phyloP scores from a whole-genome alignment of 2,329 filamentous ascomycete genomes.

The Beauveria scarabaeidicola region DNA sequence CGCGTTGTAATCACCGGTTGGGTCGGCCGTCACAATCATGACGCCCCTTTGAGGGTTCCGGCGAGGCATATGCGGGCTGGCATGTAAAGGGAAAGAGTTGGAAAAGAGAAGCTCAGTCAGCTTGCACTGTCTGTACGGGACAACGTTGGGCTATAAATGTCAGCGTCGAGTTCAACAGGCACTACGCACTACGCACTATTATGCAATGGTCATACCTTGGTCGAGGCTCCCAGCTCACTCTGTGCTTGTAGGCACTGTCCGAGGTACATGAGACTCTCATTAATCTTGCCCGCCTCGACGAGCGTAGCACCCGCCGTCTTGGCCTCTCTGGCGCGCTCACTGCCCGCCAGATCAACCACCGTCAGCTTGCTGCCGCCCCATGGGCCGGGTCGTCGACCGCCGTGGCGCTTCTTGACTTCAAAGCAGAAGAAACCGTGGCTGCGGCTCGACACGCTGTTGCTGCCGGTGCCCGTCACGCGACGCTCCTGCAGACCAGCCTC shows the following conservation, averaged over 20 bases:
- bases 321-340: slow-evolving; percentile 83
- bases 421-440: slow-evolving; percentile 96
- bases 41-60: slow-evolving; percentile 76
- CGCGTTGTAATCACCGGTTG: slow-evolving; percentile 88
- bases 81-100: slow-evolving; percentile 68
- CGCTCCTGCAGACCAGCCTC: slow-evolving; percentile 84
- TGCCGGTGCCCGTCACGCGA: slow-evolving; percentile 80
- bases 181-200: too few species aligned
- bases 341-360: slow-evolving; percentile 86
- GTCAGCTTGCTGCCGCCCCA: slow-evolving; percentile 78
- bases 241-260: slow-evolving; percentile 96
- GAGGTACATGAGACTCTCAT: slow-evolving; percentile 96
- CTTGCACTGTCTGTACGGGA: slow-evolving; percentile 77
- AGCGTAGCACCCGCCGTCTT: slow-evolving; percentile 91
- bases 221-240: slow-evolving; percentile 64
- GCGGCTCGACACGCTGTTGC: slow-evolving; percentile 84
- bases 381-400: slow-evolving; percentile 35
- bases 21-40: slow-evolving; percentile 95
- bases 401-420: slow-evolving; percentile 75
- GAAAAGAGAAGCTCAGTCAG: slow-evolving; percentile 78
- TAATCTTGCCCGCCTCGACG: slow-evolving; percentile 95
- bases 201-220: slow-evolving; percentile 49
- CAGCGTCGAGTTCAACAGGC: slow-evolving; percentile 3
- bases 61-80: slow-evolving; percentile 30
- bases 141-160: slow-evolving; percentile 52